phyloP scores from a whole-genome alignment of 257 asterid species.

The Primulina huaijiensis region DNA sequence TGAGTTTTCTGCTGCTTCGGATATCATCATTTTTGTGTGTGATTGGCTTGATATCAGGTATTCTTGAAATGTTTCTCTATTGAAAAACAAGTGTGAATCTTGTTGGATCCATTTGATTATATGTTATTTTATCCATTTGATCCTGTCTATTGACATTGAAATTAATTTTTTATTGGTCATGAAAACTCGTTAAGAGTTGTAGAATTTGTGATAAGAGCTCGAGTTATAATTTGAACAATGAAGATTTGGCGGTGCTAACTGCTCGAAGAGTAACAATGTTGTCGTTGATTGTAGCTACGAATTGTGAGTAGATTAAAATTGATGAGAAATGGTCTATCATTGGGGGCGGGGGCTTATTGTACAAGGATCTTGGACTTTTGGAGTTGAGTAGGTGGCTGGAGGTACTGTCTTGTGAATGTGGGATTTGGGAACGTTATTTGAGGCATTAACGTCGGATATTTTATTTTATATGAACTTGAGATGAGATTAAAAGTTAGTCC shows the following conservation, averaged over 20 bases:
- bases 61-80: conserved; percentile 1
- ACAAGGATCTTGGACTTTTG: too few species aligned
- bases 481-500: background rate
- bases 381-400: background rate
- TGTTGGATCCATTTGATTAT: background rate
- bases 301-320: background rate
- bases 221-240: background rate
- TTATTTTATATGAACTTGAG: background rate
- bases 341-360: background rate
- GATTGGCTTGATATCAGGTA: background rate
- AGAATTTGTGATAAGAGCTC: background rate
- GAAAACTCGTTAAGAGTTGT: background rate
- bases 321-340: background rate
- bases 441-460: background rate
- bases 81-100: background rate
- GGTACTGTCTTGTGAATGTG: background rate
- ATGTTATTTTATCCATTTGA: background rate
- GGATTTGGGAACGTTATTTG: too few species aligned
- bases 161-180: background rate
- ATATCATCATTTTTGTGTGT: too few species aligned
- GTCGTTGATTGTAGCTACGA: background rate
- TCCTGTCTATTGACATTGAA: background rate
- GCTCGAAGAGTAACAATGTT: background rate
- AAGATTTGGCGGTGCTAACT: background rate
- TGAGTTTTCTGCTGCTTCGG: background rate